Percentiles rank a stretch among this genome's conserved stretches.
These are phyloP conservation scores for Fusarium pininemorale DNA, from an alignment of 2,329 filamentous ascomycete genomes.

Conservation along the genomic window DNA sequence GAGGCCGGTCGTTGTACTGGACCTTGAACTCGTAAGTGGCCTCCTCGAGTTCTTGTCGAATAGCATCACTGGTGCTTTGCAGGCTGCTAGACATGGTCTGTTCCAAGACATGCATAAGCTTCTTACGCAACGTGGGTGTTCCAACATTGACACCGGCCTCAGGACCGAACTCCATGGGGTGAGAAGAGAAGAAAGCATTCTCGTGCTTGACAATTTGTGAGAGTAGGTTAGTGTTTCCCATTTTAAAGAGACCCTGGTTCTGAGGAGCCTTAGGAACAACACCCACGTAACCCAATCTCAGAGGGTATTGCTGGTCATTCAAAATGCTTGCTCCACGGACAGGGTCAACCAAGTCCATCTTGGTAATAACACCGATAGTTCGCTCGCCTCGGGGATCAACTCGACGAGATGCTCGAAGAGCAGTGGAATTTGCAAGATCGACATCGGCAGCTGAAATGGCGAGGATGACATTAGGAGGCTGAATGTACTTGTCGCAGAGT, in stretches of 20 bases:
- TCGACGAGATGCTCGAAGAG: constrained; percentile 85
- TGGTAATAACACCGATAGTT: constrained; percentile 98
- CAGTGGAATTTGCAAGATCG: constrained; percentile 95
- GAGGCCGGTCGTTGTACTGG: constrained; percentile 95
- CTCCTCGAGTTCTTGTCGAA: constrained; percentile 94
- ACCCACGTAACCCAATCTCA: constrained; percentile 95
- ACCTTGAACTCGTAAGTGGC: constrained; percentile 99
- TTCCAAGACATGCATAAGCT: constrained; percentile 95
- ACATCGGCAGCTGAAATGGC: constrained; percentile 98
- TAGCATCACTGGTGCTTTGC: constrained; percentile 88
- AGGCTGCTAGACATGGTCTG: constrained; percentile 96
- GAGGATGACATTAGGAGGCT: constrained; percentile 93
- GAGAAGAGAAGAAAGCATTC: constrained; percentile 83
- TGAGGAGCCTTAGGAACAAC: constrained; percentile 86
- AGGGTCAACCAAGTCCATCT: constrained; percentile 97
- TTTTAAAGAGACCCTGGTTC: constrained; percentile 79
- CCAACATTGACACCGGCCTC: constrained; percentile 80
- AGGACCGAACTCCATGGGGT: constrained; percentile 81
- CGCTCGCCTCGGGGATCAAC: constrained; percentile 94
- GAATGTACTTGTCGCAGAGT: constrained; percentile 98
- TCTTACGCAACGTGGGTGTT: constrained; percentile 87
- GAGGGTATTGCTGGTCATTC: constrained; percentile 89
- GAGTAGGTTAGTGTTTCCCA: constrained; percentile 81
- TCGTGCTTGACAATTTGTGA: constrained; percentile 88
- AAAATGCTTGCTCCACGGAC: constrained; percentile 80